Percentiles rank a stretch among this genome's conserved stretches.
These are phyloP conservation scores for Castanea sativa DNA, from an alignment of 306 rosid genomes.

Conservation along the genomic window DNA sequence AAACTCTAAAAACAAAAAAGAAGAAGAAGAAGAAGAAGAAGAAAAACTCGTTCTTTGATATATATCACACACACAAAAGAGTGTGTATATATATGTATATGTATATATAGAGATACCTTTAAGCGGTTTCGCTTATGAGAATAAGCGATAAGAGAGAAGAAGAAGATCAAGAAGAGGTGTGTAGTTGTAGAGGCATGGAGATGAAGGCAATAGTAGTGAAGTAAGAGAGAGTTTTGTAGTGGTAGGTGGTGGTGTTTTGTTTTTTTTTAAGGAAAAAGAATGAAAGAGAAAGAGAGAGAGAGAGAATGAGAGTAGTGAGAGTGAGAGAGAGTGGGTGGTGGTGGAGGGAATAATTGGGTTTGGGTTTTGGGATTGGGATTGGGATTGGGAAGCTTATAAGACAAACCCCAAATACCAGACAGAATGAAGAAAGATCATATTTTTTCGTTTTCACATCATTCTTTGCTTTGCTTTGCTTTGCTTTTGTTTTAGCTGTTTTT, in stretches of 20 bases:
- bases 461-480: neutral
- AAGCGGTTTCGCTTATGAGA: neutral
- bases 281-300: neutral
- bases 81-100: no score
- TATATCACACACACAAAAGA: neutral
- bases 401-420: conserved; percentile 51
- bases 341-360: conserved; percentile 27
- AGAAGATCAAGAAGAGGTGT: neutral
- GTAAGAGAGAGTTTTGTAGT: neutral
- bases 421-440: conserved; percentile 31
- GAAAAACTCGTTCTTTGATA: neutral
- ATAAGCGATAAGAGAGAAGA: neutral
- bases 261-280: no score
- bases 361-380: conserved; percentile 13
- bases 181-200: neutral
- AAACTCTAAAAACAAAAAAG: neutral
- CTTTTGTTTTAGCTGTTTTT: neutral
- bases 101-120: neutral
- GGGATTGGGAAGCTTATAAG: conserved; percentile 29
- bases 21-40: neutral
- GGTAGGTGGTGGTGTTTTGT: neutral
- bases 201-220: neutral
- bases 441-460: conserved; percentile 51
- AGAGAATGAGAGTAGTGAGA: conserved; percentile 5
- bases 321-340: conserved; percentile 22